A percentile compares a stretch with the other conserved stretches of the same genome.
phyloP scores from a whole-genome alignment of 2,329 filamentous ascomycete genomes.

The Trichophyton equinum region DNA sequence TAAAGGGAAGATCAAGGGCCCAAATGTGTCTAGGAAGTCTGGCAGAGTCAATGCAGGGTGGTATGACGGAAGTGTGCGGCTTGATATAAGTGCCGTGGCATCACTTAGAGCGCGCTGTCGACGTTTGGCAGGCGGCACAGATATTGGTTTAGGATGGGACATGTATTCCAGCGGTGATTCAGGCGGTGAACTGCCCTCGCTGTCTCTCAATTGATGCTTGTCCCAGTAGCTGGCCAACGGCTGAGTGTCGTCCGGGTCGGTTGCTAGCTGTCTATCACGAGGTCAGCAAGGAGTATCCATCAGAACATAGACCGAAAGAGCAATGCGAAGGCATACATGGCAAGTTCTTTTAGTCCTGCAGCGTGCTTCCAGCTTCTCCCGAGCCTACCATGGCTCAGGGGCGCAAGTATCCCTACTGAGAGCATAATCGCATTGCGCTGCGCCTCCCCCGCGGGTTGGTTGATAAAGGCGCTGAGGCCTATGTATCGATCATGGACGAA shows the following conservation, averaged over 20 bases:
- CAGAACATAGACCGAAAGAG: background rate
- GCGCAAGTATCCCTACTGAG: constrained; percentile 78
- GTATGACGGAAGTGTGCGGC: constrained; percentile 55
- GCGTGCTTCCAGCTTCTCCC: constrained; percentile 86
- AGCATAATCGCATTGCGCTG: constrained; percentile 86
- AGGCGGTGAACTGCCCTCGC: constrained; percentile 25
- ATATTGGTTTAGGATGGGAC: constrained; percentile 35
- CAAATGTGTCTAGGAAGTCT: constrained; percentile 67
- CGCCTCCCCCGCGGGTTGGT: constrained; percentile 63
- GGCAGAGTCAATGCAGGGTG: constrained; percentile 81
- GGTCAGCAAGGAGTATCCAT: background rate
- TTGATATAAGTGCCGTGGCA: constrained; percentile 29
- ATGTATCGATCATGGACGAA: constrained; percentile 78
- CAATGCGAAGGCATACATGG: constrained; percentile 40
- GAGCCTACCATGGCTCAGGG: constrained; percentile 69
- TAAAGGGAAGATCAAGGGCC: constrained; percentile 82
- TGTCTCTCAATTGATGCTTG: constrained; percentile 26
- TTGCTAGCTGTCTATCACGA: constrained; percentile 41
- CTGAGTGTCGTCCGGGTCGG: constrained; percentile 49
- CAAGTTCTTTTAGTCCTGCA: constrained; percentile 59
- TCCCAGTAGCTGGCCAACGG: constrained; percentile 73
- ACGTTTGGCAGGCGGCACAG: constrained; percentile 31
- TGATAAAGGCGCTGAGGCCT: constrained; percentile 84
- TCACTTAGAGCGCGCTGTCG: constrained; percentile 32
- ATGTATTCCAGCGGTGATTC: constrained; percentile 44